Evolutionary conservation across 2,329 filamentous ascomycete genomes (phyloP).

Genomic region (Colletotrichum ledebouriae): DNA sequence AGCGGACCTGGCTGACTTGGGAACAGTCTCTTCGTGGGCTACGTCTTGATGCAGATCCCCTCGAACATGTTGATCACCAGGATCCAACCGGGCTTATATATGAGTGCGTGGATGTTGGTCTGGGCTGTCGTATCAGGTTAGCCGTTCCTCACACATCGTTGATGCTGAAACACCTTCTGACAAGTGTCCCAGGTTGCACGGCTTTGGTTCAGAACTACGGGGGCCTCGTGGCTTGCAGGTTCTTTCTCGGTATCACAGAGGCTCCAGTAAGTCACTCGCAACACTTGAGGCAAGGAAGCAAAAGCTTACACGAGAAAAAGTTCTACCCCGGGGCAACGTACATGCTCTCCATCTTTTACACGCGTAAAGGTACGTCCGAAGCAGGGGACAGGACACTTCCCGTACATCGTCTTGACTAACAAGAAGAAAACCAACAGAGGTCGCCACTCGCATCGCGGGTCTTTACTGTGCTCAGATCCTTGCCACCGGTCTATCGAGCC

Average conservation of each 20-base stretch:
- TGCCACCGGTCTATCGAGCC: conserved; percentile 76
- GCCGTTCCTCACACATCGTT: background rate
- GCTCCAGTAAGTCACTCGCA: conserved; percentile 48
- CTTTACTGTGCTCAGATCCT: conserved; percentile 72
- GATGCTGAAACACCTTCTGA: background rate
- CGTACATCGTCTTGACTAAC: background rate
- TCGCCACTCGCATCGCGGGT: conserved; percentile 71
- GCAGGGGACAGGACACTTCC: background rate
- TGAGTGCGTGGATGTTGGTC: conserved; percentile 56
- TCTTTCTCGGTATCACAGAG: conserved; percentile 57
- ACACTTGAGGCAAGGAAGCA: background rate
- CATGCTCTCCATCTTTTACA: conserved; percentile 52
- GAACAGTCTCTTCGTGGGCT: conserved; percentile 52
- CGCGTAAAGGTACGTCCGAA: conserved; percentile 46
- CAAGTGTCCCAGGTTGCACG: conserved; percentile 47
- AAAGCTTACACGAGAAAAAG: background rate
- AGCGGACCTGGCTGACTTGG: conserved; percentile 3
- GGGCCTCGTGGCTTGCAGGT: conserved; percentile 53
- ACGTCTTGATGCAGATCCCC: conserved; percentile 56
- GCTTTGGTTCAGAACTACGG: conserved; percentile 53
- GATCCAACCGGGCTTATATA: conserved; percentile 57
- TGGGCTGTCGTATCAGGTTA: conserved; percentile 56
- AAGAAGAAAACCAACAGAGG: conserved; percentile 54
- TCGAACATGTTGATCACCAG: conserved; percentile 61
- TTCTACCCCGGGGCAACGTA: conserved; percentile 57